Base-by-base conservation (phyloP, 148 eudicot genomes). In the Vaccinium corymbosum region DNA sequence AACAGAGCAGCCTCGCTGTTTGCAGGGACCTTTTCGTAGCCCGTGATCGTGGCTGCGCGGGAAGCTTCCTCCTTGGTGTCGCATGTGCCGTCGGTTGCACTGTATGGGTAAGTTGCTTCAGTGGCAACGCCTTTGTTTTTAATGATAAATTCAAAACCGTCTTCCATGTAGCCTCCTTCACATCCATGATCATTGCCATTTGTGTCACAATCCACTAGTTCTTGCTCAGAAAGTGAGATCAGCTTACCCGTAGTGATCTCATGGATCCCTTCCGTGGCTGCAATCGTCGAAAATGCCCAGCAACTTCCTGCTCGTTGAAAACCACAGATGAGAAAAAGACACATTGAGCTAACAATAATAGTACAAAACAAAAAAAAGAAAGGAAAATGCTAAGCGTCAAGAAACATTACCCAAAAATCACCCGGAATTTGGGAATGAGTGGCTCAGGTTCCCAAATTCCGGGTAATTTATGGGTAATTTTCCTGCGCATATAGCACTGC, bases 121-220 rank as follows among this genome's bases (percentile, higher is more conserved):
- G 71, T 22, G 3, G 32, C 71, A 6, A 64, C 6, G 5, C 71
- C 32, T 25, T 64, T 64, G 0, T 64, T 64, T 25, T 64, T 22
- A 8, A 64, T 2, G 22, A 64, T 22, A 29, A 64, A 64, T 9
- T 64, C 71, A 10, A 64, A 64, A 64, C 71, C 32, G 14, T 10
- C 71, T 22, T 64, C 71, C 71, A 64, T 64, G 71, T 64, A 64
- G 35, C 32, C 71, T 25, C 71, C 71, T 64, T 64, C 35, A 42
- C 32, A 64, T 22, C 32, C 71, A 0, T 64, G 71, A 25, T 64
- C 71, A 2, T 25, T 0, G 15, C 71, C 15, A 22, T 29, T 22
- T 14, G 14, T 25, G 15, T 64, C 32, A 25, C 71, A 64, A 3
- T 64, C 16, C 4, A 64, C 35, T 16, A 64, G 71, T 64, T 64